Conservation (phyloP, 2,329 filamentous ascomycete species). For the Aspergillus sp. region DNA sequence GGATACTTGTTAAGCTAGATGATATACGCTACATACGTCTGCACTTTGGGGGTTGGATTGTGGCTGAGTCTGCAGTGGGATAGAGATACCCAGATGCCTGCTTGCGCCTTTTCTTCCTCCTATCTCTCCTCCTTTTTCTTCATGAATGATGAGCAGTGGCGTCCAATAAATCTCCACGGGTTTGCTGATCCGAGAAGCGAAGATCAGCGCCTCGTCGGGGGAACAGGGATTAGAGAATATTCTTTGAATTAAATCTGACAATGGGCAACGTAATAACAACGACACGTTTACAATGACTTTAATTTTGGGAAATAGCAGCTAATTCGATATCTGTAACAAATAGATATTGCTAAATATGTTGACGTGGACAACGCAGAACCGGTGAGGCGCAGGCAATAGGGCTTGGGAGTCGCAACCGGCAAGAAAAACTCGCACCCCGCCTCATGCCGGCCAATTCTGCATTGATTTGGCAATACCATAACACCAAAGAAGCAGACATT, state of each 20-base stretch:
- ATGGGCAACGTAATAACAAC: not conserved
- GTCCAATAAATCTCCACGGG: not conserved
- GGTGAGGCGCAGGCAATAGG: not conserved
- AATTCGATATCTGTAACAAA: not conserved
- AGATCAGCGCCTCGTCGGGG: not conserved
- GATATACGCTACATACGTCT: not conserved
- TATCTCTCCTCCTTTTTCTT: no score
- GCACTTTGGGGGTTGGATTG: not conserved
- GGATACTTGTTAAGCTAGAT: not conserved
- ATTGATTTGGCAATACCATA: slow-evolving; percentile 8
- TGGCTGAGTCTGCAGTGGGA: not conserved
- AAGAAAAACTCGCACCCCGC: not conserved
- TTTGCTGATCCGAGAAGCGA: not conserved
- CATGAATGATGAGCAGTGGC: not conserved
- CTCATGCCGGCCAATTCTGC: slow-evolving; percentile 1
- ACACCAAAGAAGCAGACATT: slow-evolving; percentile 1
- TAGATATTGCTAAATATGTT: not conserved
- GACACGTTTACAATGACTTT: not conserved
- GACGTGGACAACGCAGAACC: not conserved
- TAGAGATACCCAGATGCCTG: not conserved
- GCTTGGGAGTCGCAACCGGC: not conserved
- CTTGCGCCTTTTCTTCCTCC: not conserved
- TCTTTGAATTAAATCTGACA: not conserved
- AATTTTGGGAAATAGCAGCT: not conserved
- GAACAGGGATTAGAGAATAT: not conserved